phyloP scores from a whole-genome alignment of 2,329 filamentous ascomycete species.

The Endoconidiophora polonica region DNA sequence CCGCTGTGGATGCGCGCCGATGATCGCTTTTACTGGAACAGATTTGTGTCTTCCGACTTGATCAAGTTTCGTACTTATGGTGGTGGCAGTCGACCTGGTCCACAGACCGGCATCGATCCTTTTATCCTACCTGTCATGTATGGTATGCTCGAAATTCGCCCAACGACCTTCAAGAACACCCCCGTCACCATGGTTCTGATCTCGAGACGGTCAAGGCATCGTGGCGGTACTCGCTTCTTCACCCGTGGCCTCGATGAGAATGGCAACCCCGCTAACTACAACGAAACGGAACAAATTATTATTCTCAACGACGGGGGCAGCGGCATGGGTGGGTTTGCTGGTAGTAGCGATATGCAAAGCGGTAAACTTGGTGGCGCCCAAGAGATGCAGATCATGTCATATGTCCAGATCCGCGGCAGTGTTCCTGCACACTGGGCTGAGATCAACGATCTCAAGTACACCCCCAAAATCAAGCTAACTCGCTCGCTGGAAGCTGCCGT shows the following conservation, averaged over 20 bases:
- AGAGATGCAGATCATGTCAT: conserved; percentile 80
- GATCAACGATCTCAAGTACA: conserved; percentile 83
- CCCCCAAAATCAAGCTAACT: conserved; percentile 65
- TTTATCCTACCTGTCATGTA: conserved; percentile 94
- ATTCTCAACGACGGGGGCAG: conserved; percentile 69
- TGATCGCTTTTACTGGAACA: conserved; percentile 98
- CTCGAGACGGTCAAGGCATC: conserved; percentile 71
- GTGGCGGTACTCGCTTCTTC: conserved; percentile 86
- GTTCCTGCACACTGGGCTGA: conserved; percentile 95
- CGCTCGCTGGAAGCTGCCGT: conserved; percentile 68
- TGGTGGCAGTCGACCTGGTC: conserved; percentile 45
- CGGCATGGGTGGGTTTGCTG: conserved; percentile 64
- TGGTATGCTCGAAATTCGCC: conserved; percentile 83
- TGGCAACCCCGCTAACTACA: conserved; percentile 95
- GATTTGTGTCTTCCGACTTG: conserved; percentile 75
- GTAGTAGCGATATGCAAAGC: conserved; percentile 59
- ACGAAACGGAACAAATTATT: conserved; percentile 89
- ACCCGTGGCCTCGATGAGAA: conserved; percentile 85
- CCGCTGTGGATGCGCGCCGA: conserved; percentile 87
- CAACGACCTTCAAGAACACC: conserved; percentile 70
- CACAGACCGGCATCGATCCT: conserved; percentile 66
- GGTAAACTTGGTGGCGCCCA: conserved; percentile 45
- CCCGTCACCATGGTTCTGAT: conserved; percentile 75
- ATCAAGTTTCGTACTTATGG: conserved; percentile 66
- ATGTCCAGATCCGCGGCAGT: conserved; percentile 91